Evolutionary conservation across 2,329 filamentous ascomycete genomes (phyloP), one percentile per base, ranked within the genome.

Genomic region (Acrodontium crateriforme): DNA sequence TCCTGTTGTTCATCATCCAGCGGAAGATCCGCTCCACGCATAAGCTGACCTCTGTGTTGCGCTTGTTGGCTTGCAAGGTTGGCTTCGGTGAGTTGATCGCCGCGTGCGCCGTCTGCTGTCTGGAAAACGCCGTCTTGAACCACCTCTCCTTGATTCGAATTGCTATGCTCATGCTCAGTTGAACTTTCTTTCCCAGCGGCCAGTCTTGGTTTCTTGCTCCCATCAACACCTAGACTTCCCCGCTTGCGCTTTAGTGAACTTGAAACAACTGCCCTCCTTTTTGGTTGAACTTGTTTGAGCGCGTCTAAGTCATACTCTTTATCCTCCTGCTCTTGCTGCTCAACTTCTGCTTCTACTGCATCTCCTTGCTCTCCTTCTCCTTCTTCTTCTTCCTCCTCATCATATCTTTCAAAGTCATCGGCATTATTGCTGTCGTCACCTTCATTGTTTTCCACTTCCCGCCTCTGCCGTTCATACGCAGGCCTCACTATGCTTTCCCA

Each of bases 11-110:
- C 38, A 11, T 50, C 47, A 24, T 53, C 49, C 29, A 38, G 30
- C 2, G 35, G 38, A 9, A 54, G 26, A 27, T 54, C 50, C 1
- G 32, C 12, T 4, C 37, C 51, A 24, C 50, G 37, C 3, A 36
- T 23, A 6, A 32, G 16, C n/a, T 34, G 29, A 12, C 24, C 22
- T 15, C 29, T 32, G 14, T 47, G 37, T 17, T 40, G 29, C 16
- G 41, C 46, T 35, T 52, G 42, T 22, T 50, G 46, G 28, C 37
- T 47, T 16, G 43, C 43, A 10, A 53, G 39, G 24, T 53, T 54
- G 7, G 41, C 47, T 30, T 41, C 42, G 2, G 50, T 54, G 16
- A 54, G 32, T 8, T 22, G 20, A n/a, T n/a, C n/a, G n/a, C n/a
- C n/a, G n/a, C n/a, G n/a, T n/a, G n/a, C n/a, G n/a, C n/a, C n/a